phyloP scores from a whole-genome alignment of 2,329 filamentous ascomycete genomes.

The Phymatotrichopsis omnivora region DNA sequence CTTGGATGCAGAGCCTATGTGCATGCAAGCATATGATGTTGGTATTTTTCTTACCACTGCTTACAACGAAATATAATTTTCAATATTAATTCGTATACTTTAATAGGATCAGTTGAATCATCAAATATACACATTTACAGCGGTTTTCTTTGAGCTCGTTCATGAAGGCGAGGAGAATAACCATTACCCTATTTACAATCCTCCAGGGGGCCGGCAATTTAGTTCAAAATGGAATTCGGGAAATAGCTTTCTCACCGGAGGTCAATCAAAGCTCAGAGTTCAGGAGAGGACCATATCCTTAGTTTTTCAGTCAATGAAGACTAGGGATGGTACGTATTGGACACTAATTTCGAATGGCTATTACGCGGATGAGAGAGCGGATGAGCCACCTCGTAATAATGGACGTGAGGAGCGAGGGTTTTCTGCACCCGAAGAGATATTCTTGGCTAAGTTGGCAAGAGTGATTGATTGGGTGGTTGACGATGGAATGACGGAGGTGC shows the following conservation, averaged over 20 bases:
- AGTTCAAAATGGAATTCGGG: slow-evolving; percentile 8
- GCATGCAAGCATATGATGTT: not conserved
- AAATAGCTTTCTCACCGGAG: no score
- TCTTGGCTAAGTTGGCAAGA: slow-evolving; percentile 13
- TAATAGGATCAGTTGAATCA: slow-evolving; percentile 7
- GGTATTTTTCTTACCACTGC: no score
- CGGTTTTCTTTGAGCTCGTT: slow-evolving; percentile 10
- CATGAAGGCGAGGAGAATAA: not conserved
- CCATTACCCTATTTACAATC: not conserved
- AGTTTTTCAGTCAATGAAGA: slow-evolving; percentile 7
- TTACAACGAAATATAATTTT: no score
- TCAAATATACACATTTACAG: slow-evolving; percentile 4
- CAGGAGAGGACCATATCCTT: slow-evolving; percentile 12
- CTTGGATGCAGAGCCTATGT: not conserved
- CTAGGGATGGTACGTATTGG: slow-evolving; percentile 12
- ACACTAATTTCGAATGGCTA: slow-evolving; percentile 10
- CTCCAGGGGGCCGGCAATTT: slow-evolving; percentile 3
- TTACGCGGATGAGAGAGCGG: slow-evolving; percentile 12
- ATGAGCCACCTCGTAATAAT: slow-evolving; percentile 1
- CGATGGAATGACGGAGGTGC: slow-evolving; percentile 11
- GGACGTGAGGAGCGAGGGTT: slow-evolving; percentile 4
- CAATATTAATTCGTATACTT: no score
- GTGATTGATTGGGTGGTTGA: slow-evolving; percentile 12
- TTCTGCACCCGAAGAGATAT: slow-evolving; percentile 12
- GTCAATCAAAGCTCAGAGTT: slow-evolving; percentile 2